phyloP scores from a whole-genome alignment of 495 filamentous ascomycete genomes.

The Neurospora sp. region DNA sequence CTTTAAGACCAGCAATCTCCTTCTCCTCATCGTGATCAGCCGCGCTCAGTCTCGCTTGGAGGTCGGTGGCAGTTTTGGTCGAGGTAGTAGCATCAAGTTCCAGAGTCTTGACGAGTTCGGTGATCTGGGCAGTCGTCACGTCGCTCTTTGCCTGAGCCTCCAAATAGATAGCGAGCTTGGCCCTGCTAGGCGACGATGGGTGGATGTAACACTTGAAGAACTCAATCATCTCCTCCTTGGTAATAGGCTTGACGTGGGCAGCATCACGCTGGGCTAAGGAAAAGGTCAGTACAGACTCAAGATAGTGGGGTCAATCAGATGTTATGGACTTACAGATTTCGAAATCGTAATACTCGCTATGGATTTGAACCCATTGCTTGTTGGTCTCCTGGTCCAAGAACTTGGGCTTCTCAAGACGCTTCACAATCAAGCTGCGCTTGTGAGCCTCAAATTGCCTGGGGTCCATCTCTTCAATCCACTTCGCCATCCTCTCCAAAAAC shows the following conservation, averaged over 20 bases:
- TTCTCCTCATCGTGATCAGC: constrained; percentile 22
- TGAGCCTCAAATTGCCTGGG: constrained; percentile 82
- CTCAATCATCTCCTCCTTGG: constrained; percentile 64
- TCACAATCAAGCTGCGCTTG: constrained; percentile 82
- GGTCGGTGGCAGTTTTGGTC: constrained; percentile 19
- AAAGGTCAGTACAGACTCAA: background rate
- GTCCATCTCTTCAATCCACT: constrained; percentile 62
- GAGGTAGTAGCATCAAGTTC: constrained; percentile 10
- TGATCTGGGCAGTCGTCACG: constrained; percentile 41
- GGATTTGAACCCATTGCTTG: constrained; percentile 77
- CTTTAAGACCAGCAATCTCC: constrained; percentile 24
- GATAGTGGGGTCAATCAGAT: constrained; percentile 7
- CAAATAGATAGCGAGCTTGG: constrained; percentile 77
- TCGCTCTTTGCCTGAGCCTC: constrained; percentile 54
- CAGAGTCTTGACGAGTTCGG: constrained; percentile 36
- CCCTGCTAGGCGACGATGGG: constrained; percentile 59
- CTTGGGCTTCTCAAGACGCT: constrained; percentile 85
- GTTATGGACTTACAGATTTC: constrained; percentile 51
- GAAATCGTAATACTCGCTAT: constrained; percentile 84
- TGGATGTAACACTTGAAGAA: constrained; percentile 74
- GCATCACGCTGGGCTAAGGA: constrained; percentile 62
- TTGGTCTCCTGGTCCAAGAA: constrained; percentile 77
- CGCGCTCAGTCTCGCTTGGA: constrained; percentile 24
- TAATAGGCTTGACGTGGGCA: constrained; percentile 59
- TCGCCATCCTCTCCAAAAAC: constrained; percentile 60